Evolutionary conservation across 2,329 filamentous ascomycete species (phyloP).

Genomic region (Teratosphaeria nubilosa): DNA sequence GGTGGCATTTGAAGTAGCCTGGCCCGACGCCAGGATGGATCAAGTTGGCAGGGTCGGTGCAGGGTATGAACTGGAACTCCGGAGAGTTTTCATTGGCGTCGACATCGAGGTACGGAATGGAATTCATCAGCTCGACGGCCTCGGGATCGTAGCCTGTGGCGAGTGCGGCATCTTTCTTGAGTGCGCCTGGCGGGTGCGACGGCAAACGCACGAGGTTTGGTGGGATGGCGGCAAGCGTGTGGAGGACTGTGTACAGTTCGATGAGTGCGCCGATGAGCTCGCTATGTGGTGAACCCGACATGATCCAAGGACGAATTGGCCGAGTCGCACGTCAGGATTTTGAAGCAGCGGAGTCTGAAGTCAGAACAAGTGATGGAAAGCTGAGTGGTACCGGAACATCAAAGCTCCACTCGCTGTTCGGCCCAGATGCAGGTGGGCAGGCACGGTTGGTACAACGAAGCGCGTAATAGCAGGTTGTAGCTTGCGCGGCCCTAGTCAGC

Average conservation of each 20-base stretch:
- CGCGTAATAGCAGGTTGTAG: no score
- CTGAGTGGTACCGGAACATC: no score
- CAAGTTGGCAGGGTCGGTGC: not conserved
- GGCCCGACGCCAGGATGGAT: not conserved
- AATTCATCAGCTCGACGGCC: not conserved
- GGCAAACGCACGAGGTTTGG: not conserved
- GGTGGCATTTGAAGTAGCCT: not conserved
- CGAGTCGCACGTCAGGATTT: no score
- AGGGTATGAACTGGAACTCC: not conserved
- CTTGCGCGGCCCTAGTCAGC: no score
- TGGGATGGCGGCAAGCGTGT: not conserved
- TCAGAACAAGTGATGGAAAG: no score
- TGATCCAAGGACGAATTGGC: not conserved
- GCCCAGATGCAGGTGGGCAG: no score
- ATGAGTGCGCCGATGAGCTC: not conserved
- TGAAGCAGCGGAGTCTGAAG: no score
- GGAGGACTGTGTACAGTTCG: not conserved
- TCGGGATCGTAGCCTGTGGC: not conserved
- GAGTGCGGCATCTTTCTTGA: not conserved
- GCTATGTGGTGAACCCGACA: not conserved
- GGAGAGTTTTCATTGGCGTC: not conserved
- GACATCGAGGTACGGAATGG: not conserved
- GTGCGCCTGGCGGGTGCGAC: not conserved
- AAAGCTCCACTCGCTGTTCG: no score
- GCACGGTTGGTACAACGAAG: no score